Evolutionary conservation across 495 filamentous ascomycete species (phyloP).

Genomic region (Aspergillus wentii): DNA sequence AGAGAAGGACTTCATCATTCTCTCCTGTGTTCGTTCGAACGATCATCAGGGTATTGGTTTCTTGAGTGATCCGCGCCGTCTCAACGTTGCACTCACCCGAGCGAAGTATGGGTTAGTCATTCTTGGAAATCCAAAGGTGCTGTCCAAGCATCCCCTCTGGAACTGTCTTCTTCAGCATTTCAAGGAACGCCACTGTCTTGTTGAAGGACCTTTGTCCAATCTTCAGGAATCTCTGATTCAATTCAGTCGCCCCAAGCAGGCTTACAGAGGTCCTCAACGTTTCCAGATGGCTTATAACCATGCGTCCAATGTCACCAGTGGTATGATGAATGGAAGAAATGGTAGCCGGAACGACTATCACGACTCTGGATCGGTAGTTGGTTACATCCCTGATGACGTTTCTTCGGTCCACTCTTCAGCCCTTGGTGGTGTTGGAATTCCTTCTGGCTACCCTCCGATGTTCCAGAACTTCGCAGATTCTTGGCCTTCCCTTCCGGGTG

Average conservation of each 20-base stretch:
- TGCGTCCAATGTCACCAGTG: slow-evolving; percentile 50
- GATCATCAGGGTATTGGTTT: slow-evolving; percentile 99
- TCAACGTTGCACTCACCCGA: slow-evolving; percentile 97
- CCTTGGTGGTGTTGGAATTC: slow-evolving; percentile 72
- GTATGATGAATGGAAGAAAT: slow-evolving; percentile 44
- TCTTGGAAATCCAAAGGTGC: slow-evolving; percentile 94
- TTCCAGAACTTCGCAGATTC: slow-evolving; percentile 88
- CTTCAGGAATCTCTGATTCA: slow-evolving; percentile 91
- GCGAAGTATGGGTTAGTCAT: slow-evolving; percentile 96
- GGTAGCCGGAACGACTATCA: slow-evolving; percentile 65
- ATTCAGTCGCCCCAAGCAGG: slow-evolving; percentile 89
- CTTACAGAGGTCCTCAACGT: slow-evolving; percentile 84
- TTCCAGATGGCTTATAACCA: slow-evolving; percentile 81
- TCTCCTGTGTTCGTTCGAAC: slow-evolving; percentile 97
- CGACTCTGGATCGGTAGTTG: slow-evolving; percentile 81
- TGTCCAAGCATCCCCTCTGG: slow-evolving; percentile 97
- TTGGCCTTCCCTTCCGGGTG: slow-evolving; percentile 75
- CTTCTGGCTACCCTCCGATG: slow-evolving; percentile 87
- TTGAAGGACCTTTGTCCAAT: slow-evolving; percentile 95
- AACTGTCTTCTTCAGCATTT: slow-evolving; percentile 95
- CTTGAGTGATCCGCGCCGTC: slow-evolving; percentile 93
- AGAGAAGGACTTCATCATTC: slow-evolving; percentile 98
- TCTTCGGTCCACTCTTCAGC: slow-evolving; percentile 93
- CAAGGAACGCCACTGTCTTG: slow-evolving; percentile 93
- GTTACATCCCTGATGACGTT: slow-evolving; percentile 95